phyloP scores from a whole-genome alignment of 2,329 filamentous ascomycete species.

The Aspergillus sp. region DNA sequence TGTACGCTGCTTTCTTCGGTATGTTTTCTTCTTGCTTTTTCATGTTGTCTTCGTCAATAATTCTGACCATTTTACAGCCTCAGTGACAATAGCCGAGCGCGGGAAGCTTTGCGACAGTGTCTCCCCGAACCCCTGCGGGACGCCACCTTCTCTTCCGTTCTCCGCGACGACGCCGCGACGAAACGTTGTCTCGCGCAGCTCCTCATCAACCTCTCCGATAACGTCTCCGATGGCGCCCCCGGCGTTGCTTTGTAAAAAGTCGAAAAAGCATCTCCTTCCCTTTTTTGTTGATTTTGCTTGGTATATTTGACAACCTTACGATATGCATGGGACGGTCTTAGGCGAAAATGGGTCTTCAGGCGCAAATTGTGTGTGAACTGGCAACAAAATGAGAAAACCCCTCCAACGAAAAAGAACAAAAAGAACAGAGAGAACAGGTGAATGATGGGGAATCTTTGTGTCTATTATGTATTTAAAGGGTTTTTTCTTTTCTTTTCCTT shows the following conservation, averaged over 20 bases:
- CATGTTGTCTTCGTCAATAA: too few relatives aligned
- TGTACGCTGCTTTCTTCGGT: constrained; percentile 94
- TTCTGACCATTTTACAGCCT: constrained; percentile 48
- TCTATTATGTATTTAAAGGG: constrained; percentile 16
- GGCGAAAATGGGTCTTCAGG: constrained; percentile 42
- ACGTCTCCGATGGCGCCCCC: constrained; percentile 59
- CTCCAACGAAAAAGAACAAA: constrained; percentile 5
- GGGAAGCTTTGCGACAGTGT: constrained; percentile 92
- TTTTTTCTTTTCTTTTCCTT: constrained; percentile 7
- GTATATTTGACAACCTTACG: constrained; percentile 37
- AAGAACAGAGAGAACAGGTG: constrained; percentile 9
- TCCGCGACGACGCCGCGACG: constrained; percentile 94
- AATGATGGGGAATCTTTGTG: constrained; percentile 6
- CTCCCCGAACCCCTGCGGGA: constrained; percentile 98
- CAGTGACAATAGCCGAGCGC: constrained; percentile 92
- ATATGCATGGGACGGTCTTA: constrained; percentile 43
- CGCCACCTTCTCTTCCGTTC: constrained; percentile 92
- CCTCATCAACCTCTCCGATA: constrained; percentile 92
- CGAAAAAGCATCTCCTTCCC: constrained; percentile 29
- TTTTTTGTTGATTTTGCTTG: constrained; percentile 31
- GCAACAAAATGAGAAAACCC: constrained; percentile 15
- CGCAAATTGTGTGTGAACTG: constrained; percentile 34
- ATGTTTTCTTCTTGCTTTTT: constrained; percentile 14
- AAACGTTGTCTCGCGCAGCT: constrained; percentile 98
- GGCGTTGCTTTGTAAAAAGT: constrained; percentile 41